Percentiles rank a stretch among this genome's conserved stretches.
phyloP scores from a whole-genome alignment of 345 rosid species.

The Citrus hindsii region DNA sequence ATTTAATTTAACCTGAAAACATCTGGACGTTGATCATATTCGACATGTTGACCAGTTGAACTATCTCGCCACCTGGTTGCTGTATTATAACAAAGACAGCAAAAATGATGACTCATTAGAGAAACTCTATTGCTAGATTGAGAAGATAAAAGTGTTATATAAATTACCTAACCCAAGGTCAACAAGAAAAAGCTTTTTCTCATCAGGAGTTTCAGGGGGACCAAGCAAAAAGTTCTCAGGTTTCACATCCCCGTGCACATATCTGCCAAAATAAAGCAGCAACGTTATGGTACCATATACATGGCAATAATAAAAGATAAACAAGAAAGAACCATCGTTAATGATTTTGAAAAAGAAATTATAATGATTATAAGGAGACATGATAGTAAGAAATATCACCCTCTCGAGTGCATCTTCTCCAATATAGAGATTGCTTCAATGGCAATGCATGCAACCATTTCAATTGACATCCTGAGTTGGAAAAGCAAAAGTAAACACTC shows the following conservation, averaged over 20 bases:
- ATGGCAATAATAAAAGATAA: neutral
- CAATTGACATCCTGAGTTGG: constrained; percentile 65
- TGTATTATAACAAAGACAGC: constrained; percentile 30
- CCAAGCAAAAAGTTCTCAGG: constrained; percentile 98
- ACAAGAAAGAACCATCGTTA: neutral
- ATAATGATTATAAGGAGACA: neutral
- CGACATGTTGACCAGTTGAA: constrained; percentile 82
- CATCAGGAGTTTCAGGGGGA: constrained; percentile 75
- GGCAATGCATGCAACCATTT: constrained; percentile 92
- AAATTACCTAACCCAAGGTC: constrained; percentile 85
- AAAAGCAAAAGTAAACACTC: constrained; percentile 3
- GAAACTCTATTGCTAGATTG: neutral
- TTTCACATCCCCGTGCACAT: constrained; percentile 96
- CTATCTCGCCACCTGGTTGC: constrained; percentile 90
- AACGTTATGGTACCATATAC: constrained; percentile 9
- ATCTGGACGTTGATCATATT: constrained; percentile 98
- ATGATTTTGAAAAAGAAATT: neutral
- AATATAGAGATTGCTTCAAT: constrained; percentile 86
- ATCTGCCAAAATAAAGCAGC: constrained; percentile 46
- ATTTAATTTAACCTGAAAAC: constrained; percentile 65
- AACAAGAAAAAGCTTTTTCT: constrained; percentile 86
- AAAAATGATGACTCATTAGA: constrained; percentile 2
- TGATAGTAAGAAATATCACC: constrained; percentile 41
- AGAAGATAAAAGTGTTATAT: neutral
- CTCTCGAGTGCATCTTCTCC: constrained; percentile 86